phyloP scores from a whole-genome alignment of 2,329 filamentous ascomycete species.

The Aspergillus alliaceus region DNA sequence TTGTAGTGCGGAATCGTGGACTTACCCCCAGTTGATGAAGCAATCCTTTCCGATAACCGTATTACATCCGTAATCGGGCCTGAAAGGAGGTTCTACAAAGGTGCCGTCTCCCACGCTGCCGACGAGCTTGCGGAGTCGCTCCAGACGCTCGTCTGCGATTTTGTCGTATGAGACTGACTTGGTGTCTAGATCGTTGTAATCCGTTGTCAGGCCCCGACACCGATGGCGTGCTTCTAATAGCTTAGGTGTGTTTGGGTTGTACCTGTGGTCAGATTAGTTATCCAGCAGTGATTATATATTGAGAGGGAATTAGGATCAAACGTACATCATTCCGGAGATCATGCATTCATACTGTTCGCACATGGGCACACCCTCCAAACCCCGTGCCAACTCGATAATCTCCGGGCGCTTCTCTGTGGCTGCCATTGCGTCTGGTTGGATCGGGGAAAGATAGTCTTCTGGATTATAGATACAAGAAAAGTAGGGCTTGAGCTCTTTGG shows the following conservation, averaged over 20 bases:
- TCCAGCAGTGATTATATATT: background rate
- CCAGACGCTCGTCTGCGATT: slow-evolving; percentile 24
- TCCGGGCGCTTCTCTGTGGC: slow-evolving; percentile 28
- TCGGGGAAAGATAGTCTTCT: too few relatives aligned
- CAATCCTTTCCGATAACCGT: slow-evolving; percentile 29
- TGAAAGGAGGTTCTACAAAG: slow-evolving; percentile 33
- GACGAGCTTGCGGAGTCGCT: slow-evolving; percentile 27
- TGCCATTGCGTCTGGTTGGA: slow-evolving; percentile 11
- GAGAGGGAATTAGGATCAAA: background rate
- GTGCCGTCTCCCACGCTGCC: slow-evolving; percentile 30
- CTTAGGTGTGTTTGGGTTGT: slow-evolving; percentile 28
- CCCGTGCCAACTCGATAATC: slow-evolving; percentile 31
- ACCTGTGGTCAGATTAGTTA: too few relatives aligned
- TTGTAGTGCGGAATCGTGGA: too few relatives aligned
- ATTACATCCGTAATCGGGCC: slow-evolving; percentile 36
- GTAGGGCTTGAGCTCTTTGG: background rate
- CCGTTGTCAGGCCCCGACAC: slow-evolving; percentile 24
- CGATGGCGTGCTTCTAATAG: slow-evolving; percentile 30
- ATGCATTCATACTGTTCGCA: slow-evolving; percentile 38
- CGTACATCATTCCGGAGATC: slow-evolving; percentile 38
- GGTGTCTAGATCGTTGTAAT: slow-evolving; percentile 32
- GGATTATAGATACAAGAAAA: too few relatives aligned
- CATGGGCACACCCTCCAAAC: slow-evolving; percentile 24
- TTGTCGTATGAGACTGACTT: slow-evolving; percentile 27
- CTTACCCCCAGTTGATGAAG: slow-evolving; percentile 36